A percentile compares a stretch with the other conserved stretches of the same genome.
These are phyloP conservation scores for Fusarium sp. DNA, from an alignment of 2,329 filamentous ascomycete species.

Conservation along the genomic window DNA sequence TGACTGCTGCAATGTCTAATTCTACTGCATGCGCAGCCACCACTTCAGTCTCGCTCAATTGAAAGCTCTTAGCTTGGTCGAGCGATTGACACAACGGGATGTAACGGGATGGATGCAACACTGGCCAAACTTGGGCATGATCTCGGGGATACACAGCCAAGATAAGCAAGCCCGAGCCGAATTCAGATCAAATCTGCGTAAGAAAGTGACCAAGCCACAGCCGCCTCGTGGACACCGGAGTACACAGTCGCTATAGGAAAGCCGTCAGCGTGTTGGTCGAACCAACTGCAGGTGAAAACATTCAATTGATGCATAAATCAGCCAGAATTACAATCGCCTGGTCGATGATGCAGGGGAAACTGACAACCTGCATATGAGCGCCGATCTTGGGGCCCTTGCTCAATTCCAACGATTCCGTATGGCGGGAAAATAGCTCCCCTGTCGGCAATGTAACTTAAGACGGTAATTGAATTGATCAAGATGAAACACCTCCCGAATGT, in stretches of 20 bases:
- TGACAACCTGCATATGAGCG: not conserved
- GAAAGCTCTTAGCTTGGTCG: not conserved
- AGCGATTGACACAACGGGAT: not conserved
- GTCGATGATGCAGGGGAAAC: not conserved
- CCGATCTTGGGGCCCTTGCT: not conserved
- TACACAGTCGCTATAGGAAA: not conserved
- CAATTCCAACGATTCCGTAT: not conserved
- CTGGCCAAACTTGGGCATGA: too few relatives aligned
- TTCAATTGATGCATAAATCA: not conserved
- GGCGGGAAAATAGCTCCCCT: slow-evolving; percentile 24
- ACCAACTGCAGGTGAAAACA: not conserved
- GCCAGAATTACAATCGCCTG: not conserved
- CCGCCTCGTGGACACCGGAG: not conserved
- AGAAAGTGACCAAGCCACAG: not conserved
- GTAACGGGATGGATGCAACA: too few relatives aligned
- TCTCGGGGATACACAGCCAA: not conserved
- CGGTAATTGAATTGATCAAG: slow-evolving; percentile 24
- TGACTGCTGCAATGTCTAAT: not conserved
- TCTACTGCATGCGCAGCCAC: not conserved
- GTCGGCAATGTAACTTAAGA: slow-evolving; percentile 13
- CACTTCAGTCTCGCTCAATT: not conserved
- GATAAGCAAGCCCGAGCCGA: not conserved
- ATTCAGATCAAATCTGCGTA: slow-evolving; percentile 1
- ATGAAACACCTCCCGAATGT: slow-evolving; percentile 7
- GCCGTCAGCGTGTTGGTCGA: not conserved